Conservation (phyloP, 371 early-diverging fungal species). For the Dichotomocladium elegans region DNA sequence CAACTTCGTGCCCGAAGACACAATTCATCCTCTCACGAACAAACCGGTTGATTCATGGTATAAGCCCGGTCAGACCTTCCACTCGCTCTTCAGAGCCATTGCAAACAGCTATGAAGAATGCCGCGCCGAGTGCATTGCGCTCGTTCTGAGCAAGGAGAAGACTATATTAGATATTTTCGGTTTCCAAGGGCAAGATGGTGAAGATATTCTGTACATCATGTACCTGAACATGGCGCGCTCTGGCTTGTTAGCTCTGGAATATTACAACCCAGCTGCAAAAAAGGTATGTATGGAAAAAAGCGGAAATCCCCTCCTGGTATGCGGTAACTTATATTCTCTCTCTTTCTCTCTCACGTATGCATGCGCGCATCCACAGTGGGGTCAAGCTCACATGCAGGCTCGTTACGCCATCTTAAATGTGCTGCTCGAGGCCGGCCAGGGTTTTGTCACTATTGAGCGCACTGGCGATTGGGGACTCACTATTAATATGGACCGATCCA, state of each 20-base stretch:
- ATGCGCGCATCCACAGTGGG: slow-evolving; percentile 21
- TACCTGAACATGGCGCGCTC: slow-evolving; percentile 62
- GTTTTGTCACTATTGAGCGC: slow-evolving; percentile 28
- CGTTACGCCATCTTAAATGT: slow-evolving; percentile 58
- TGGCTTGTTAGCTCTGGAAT: slow-evolving; percentile 51
- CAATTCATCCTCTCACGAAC: slow-evolving; percentile 44
- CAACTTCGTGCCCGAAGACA: slow-evolving; percentile 47
- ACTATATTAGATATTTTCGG: slow-evolving; percentile 53
- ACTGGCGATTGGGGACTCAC: slow-evolving; percentile 31
- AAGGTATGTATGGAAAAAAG: slow-evolving; percentile 22
- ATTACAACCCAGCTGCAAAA: slow-evolving; percentile 45
- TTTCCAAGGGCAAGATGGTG: slow-evolving; percentile 40
- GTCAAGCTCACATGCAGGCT: slow-evolving; percentile 66
- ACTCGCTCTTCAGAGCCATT: slow-evolving; percentile 49
- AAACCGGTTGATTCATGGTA: slow-evolving; percentile 54
- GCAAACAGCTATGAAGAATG: slow-evolving; percentile 56
- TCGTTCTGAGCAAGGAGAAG: slow-evolving; percentile 41
- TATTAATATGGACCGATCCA: slow-evolving; percentile 47
- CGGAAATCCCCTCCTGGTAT: background rate
- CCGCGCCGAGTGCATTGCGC: slow-evolving; percentile 61
- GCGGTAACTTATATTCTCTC: background rate
- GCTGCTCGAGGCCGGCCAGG: slow-evolving; percentile 49
- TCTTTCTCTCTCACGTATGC: no score
- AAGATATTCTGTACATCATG: slow-evolving; percentile 50
- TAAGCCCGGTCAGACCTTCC: slow-evolving; percentile 58